Evolutionary conservation across 1,284 basidiomycete species (phyloP).

Genomic region (Gomphus sp.): DNA sequence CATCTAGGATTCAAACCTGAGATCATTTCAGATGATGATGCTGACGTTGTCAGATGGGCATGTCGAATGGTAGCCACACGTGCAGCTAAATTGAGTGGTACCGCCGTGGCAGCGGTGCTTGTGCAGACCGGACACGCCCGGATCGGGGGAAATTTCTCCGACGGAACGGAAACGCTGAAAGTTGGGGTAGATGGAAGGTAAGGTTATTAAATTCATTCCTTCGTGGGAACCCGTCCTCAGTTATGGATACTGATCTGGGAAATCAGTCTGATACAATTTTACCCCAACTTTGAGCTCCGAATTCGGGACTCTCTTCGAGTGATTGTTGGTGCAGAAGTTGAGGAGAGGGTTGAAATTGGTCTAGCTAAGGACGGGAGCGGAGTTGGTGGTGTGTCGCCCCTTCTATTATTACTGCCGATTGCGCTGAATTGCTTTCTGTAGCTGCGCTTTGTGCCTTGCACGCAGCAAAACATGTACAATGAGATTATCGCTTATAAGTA

Average conservation of each 20-base stretch:
- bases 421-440: slow-evolving; percentile 19
- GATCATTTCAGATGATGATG: slow-evolving; percentile 51
- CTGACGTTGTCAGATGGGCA: slow-evolving; percentile 78
- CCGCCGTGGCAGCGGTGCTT: slow-evolving; percentile 81
- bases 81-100: slow-evolving; percentile 77
- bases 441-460: slow-evolving; percentile 71
- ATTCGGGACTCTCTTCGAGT: slow-evolving; percentile 67
- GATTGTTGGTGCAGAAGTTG: slow-evolving; percentile 73
- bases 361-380: slow-evolving; percentile 97
- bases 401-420: slow-evolving; percentile 8
- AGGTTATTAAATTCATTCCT: slow-evolving; percentile 12
- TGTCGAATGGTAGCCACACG: slow-evolving; percentile 72
- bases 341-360: slow-evolving; percentile 75
- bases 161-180: slow-evolving; percentile 45
- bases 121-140: slow-evolving; percentile 67
- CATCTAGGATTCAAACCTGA: slow-evolving; percentile 50
- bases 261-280: slow-evolving; percentile 78
- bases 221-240: slow-evolving; percentile 5
- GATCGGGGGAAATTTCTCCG: slow-evolving; percentile 27
- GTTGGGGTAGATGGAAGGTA: slow-evolving; percentile 89
- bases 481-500: neutral
- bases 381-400: slow-evolving; percentile 69
- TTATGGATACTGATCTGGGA: neutral
- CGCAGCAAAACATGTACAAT: slow-evolving; percentile 39
- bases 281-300: slow-evolving; percentile 75